Percentiles rank a stretch among this genome's conserved stretches.
These are phyloP conservation scores for Delphinella strobiligena DNA, from an alignment of 2,329 filamentous ascomycete genomes.

Conservation along the genomic window DNA sequence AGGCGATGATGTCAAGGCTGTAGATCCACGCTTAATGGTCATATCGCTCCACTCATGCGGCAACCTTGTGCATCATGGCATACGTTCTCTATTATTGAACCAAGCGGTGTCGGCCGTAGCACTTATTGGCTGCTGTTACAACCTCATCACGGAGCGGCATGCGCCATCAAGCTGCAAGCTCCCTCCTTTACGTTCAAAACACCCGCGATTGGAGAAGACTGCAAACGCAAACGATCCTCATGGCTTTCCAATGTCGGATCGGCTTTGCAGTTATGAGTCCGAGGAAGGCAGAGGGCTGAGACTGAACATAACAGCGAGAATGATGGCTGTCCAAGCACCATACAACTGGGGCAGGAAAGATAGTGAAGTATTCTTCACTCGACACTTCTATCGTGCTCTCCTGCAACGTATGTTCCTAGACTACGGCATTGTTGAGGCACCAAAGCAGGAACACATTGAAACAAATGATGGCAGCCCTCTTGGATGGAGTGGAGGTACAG, in stretches of 20 bases:
- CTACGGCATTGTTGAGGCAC: constrained; percentile 57
- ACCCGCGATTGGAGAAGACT: constrained; percentile 55
- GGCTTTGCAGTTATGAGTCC: constrained; percentile 40
- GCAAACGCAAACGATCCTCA: constrained; percentile 69
- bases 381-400: constrained; percentile 85
- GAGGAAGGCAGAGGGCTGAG: constrained; percentile 48
- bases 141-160: constrained; percentile 81
- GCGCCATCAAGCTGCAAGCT: constrained; percentile 80
- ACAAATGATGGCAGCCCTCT: constrained; percentile 20
- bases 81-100: constrained; percentile 76
- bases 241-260: constrained; percentile 84
- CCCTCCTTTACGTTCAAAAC: constrained; percentile 61
- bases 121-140: constrained; percentile 97
- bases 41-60: constrained; percentile 96
- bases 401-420: constrained; percentile 90
- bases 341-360: constrained; percentile 78
- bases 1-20: constrained; percentile 13
- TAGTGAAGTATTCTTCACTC: constrained; percentile 77
- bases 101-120: constrained; percentile 78
- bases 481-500: constrained; percentile 43
- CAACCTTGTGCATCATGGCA: constrained; percentile 89
- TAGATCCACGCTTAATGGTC: constrained; percentile 54
- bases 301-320: constrained; percentile 89
- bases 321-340: constrained; percentile 96
- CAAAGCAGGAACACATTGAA: constrained; percentile 42